phyloP scores from a whole-genome alignment of 441 rosid genomes.

The Bruguiera hainesii region DNA sequence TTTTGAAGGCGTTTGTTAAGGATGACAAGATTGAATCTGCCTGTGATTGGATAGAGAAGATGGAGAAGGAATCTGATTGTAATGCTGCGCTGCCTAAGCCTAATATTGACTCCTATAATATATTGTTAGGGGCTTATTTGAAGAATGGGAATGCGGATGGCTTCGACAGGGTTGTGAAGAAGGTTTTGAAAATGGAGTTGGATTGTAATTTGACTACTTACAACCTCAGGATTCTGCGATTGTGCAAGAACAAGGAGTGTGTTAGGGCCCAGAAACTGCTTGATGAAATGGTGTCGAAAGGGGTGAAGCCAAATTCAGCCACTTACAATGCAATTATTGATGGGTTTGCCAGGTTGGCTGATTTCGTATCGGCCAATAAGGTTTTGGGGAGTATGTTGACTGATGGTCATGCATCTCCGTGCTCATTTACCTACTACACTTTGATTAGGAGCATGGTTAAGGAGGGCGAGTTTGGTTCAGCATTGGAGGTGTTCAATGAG shows the following conservation, averaged over 20 bases:
- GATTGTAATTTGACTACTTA: neutral
- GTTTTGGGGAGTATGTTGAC: neutral
- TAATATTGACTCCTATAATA: neutral
- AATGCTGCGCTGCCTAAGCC: neutral
- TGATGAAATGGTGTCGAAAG: neutral
- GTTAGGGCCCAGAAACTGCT: slow-evolving; percentile 5
- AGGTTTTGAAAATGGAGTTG: neutral
- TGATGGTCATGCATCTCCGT: neutral
- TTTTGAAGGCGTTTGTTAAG: neutral
- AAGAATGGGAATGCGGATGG: neutral
- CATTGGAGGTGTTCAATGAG: slow-evolving; percentile 1
- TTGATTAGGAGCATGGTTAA: slow-evolving; percentile 3
- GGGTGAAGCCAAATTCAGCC: neutral
- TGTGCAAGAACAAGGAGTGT: slow-evolving; percentile 2
- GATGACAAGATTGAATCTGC: neutral
- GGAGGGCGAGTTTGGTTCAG: slow-evolving; percentile 4
- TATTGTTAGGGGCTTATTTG: slow-evolving; percentile 1
- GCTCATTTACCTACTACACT: neutral
- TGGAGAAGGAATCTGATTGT: neutral
- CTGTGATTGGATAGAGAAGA: neutral
- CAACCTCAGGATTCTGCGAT: neutral
- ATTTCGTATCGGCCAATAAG: neutral
- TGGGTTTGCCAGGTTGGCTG: neutral
- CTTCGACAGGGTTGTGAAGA: neutral
- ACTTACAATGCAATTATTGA: neutral